Base-by-base conservation (phyloP, 176 grass and related monocot species). In the Typha latifolia region DNA sequence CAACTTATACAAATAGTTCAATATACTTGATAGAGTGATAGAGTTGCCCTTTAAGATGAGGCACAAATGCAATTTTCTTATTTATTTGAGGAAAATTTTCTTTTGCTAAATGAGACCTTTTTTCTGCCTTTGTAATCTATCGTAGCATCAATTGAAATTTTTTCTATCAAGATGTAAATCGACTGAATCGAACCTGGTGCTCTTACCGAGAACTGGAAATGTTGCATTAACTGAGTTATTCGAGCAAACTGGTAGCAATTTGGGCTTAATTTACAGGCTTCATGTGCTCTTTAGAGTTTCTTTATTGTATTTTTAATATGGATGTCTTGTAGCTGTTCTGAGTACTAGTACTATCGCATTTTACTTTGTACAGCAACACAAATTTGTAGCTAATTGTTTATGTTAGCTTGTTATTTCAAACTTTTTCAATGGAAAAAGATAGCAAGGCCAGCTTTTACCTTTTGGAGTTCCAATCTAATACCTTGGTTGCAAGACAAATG, bases 1-100 rank as follows among this genome's bases (percentile, higher is more conserved):
- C 91, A 96, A 67, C 82, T 96, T 22, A 69, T 65, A 47, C 72
- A 68, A 75, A 88, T 91, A 66, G 14, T 87, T 22, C 83, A 47
- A 48, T 34, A 80, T 70, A 85, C 82, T 24, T 91, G 71, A 86
- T 72, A 72, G n/a, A n/a, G n/a, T 91, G 71, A 86, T 72, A 13
- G 23, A 66, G 37, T 1, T 43, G 10, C 37, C 37, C 37, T 43
- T 43, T 1, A 43, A 43, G 37, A 43, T 10, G 34, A 37, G 37
- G 37, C 37, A 10, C 0, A 43, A 10, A 9, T 43, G 37, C 0
- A 10, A 1, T 43, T 43, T 43, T 43, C 6, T 15, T 50, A 14
- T 69, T 15, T 43, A 34, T 47, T 65, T 65, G 14, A 16, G 14
- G 15, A 65, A 16, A 47, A 18, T 47, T 31, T 65, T 16, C 15